Percentiles rank a stretch among this genome's conserved stretches.
Conservation (phyloP, 148 eudicot species). For the Agrostemma githago region DNA sequence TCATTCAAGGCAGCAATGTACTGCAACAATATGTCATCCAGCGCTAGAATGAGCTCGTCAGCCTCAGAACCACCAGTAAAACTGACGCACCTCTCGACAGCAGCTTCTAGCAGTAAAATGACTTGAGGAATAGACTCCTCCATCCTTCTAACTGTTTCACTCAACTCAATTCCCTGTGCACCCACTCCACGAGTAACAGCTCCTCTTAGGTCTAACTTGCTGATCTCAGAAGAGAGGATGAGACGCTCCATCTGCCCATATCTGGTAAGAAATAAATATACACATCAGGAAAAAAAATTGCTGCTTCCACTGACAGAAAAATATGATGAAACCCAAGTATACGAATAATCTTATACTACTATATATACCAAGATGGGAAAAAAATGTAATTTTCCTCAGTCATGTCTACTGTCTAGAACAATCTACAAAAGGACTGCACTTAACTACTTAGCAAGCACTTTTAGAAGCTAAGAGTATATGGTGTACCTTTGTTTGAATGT, state of each 20-base stretch:
- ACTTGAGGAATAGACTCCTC: conserved; percentile 95
- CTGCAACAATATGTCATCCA: conserved; percentile 83
- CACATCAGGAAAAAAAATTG: neutral
- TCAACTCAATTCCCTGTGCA: conserved; percentile 90
- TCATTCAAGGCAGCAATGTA: conserved; percentile 79
- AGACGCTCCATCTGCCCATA: conserved; percentile 93
- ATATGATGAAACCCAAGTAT: neutral
- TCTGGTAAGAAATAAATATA: conserved; percentile 30
- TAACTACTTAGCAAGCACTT: neutral
- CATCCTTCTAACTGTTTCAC: conserved; percentile 98
- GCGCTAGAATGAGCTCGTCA: conserved; percentile 74
- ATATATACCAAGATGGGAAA: neutral
- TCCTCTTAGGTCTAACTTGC: conserved; percentile 84
- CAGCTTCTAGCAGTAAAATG: conserved; percentile 81
- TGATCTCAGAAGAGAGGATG: conserved; percentile 75
- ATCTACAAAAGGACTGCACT: neutral
- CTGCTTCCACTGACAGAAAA: neutral
- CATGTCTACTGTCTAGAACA: neutral
- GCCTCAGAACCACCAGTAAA: conserved; percentile 97
- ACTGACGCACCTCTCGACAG: conserved; percentile 86
- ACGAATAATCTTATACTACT: neutral
- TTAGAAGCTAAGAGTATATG: neutral
- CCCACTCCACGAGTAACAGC: conserved; percentile 86
- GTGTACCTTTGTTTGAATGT: conserved; percentile 72
- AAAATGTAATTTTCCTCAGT: neutral